phyloP scores from a whole-genome alignment of 352 stramenopile species.

The Globisporangium recalcitrans region DNA sequence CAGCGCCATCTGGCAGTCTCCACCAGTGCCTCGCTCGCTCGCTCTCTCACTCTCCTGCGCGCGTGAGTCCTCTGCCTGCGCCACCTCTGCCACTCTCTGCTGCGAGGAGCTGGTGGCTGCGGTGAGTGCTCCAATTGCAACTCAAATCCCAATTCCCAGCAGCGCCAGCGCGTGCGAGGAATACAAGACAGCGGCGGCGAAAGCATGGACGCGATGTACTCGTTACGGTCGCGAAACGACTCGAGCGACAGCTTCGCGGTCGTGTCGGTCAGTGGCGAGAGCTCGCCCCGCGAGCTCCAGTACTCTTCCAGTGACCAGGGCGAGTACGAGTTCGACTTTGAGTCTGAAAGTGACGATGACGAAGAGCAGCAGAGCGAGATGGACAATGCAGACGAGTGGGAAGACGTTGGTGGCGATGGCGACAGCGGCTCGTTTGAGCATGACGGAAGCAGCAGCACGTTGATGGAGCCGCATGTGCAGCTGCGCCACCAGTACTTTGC shows the following conservation, averaged over 20 bases:
- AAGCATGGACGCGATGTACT: slow-evolving; percentile 12
- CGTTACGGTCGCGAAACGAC: slow-evolving; percentile 12
- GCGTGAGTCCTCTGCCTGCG: background rate
- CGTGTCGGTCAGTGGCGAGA: background rate
- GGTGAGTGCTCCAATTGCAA: background rate
- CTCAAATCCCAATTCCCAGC: background rate
- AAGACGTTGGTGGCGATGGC: slow-evolving; percentile 25
- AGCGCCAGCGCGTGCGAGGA: background rate
- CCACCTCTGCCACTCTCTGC: slow-evolving; percentile 4
- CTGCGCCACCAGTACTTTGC: slow-evolving; percentile 8
- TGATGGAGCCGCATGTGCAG: slow-evolving; percentile 13
- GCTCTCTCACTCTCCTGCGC: background rate
- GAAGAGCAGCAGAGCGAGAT: background rate
- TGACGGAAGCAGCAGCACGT: background rate
- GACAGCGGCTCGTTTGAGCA: background rate
- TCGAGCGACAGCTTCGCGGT: slow-evolving; percentile 34
- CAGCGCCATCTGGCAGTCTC: background rate
- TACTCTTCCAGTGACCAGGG: slow-evolving; percentile 11
- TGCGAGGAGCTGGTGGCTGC: background rate
- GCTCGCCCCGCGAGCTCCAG: no score
- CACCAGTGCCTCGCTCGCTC: background rate
- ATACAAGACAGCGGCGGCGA: background rate
- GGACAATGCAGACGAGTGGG: slow-evolving; percentile 37
- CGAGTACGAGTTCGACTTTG: slow-evolving; percentile 13
- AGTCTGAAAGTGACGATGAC: slow-evolving; percentile 16